Conservation (phyloP, 2,329 filamentous ascomycete species). For the Fusarium bulbicola region DNA sequence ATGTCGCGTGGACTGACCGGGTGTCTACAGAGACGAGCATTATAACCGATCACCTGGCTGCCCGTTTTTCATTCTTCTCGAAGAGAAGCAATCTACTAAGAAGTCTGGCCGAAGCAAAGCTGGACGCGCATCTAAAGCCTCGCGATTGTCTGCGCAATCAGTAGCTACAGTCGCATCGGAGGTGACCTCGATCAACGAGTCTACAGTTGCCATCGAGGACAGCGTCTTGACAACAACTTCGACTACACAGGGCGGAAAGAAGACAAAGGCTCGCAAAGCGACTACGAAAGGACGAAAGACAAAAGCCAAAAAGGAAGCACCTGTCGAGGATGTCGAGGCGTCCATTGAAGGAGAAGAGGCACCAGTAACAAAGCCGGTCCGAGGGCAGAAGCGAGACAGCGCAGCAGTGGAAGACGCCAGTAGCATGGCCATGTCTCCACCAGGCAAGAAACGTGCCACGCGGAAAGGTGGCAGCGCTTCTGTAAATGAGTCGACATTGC, state of each 20-base stretch:
- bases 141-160: slow-evolving; percentile 70
- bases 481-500: slow-evolving; percentile 50
- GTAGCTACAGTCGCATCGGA: slow-evolving; percentile 62
- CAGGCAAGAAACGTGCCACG: slow-evolving; percentile 67
- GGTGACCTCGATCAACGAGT: slow-evolving; percentile 57
- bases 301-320: slow-evolving; percentile 62
- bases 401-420: slow-evolving; percentile 64
- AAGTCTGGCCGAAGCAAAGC: slow-evolving; percentile 63
- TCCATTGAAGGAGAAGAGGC: slow-evolving; percentile 39
- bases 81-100: slow-evolving; percentile 64
- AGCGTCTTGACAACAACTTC: slow-evolving; percentile 68
- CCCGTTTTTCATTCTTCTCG: slow-evolving; percentile 79
- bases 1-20: slow-evolving; percentile 36
- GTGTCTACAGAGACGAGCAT: slow-evolving; percentile 77
- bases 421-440: slow-evolving; percentile 53
- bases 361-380: slow-evolving; percentile 48
- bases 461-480: slow-evolving; percentile 59
- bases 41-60: slow-evolving; percentile 81
- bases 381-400: slow-evolving; percentile 71
- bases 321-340: slow-evolving; percentile 53
- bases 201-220: slow-evolving; percentile 62
- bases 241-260: slow-evolving; percentile 66
- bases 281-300: slow-evolving; percentile 43
- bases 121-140: slow-evolving; percentile 72
- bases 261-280: slow-evolving; percentile 65